Evolutionary conservation across 371 early-diverging fungal species (phyloP).

Genomic region (Mucor mucedo): DNA sequence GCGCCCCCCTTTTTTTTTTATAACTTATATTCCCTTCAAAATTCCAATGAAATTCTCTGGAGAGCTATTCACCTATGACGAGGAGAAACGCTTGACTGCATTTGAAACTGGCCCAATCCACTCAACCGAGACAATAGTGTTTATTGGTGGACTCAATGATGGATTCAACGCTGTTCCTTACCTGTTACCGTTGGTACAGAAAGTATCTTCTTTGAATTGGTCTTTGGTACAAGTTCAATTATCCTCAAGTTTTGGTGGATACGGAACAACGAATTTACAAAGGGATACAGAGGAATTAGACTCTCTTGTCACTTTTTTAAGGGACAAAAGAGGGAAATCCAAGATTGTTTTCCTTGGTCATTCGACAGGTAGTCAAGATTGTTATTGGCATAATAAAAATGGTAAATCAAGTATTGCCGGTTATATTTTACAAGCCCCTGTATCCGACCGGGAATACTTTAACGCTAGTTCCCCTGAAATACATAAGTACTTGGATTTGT

Average conservation of each 20-base stretch:
- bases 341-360: slow-evolving; percentile 58
- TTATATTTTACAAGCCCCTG: slow-evolving; percentile 59
- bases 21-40: neutral
- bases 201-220: slow-evolving; percentile 36
- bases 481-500: slow-evolving; percentile 31
- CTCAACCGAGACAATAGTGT: slow-evolving; percentile 44
- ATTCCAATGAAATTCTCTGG: slow-evolving; percentile 28
- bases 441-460: slow-evolving; percentile 57
- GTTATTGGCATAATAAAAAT: slow-evolving; percentile 48
- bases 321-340: slow-evolving; percentile 37
- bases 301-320: slow-evolving; percentile 40
- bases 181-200: slow-evolving; percentile 34
- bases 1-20: slow-evolving; percentile 7
- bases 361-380: slow-evolving; percentile 61
- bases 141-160: slow-evolving; percentile 56
- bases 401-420: slow-evolving; percentile 43
- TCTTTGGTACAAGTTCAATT: slow-evolving; percentile 57
- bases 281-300: slow-evolving; percentile 52
- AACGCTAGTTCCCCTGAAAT: slow-evolving; percentile 29
- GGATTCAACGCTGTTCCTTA: slow-evolving; percentile 57
- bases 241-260: slow-evolving; percentile 56
- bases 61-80: slow-evolving; percentile 24
- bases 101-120: slow-evolving; percentile 51
- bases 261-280: slow-evolving; percentile 46
- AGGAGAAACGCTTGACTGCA: slow-evolving; percentile 35